phyloP scores from a whole-genome alignment of 306 rosid species.

The Medicago lupulina region DNA sequence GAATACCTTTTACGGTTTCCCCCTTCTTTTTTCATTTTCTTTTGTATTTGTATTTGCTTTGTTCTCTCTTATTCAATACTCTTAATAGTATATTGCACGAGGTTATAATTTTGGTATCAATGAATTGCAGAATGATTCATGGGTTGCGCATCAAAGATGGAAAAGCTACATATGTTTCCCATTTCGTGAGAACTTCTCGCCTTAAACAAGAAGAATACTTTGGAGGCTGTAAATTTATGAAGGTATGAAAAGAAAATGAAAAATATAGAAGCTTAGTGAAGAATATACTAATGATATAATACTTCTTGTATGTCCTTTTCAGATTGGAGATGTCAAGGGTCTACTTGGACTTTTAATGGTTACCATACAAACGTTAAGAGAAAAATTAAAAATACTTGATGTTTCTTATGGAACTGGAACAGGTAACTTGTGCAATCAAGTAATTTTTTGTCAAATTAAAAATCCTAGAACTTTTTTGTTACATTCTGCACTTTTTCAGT shows the following conservation, averaged over 20 bases:
- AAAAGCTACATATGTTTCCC: slow-evolving; percentile 86
- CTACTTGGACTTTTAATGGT: slow-evolving; percentile 78
- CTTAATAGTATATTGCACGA: no score
- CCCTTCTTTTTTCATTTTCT: no score
- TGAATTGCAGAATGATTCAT: slow-evolving; percentile 83
- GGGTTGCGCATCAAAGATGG: slow-evolving; percentile 97
- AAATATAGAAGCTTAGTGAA: slow-evolving; percentile 31
- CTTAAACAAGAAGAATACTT: slow-evolving; percentile 90
- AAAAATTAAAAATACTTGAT: slow-evolving; percentile 79
- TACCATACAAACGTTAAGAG: slow-evolving; percentile 77
- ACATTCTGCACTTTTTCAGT: background rate
- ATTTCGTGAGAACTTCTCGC: slow-evolving; percentile 80
- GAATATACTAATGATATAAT: slow-evolving; percentile 4
- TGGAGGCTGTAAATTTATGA: slow-evolving; percentile 83
- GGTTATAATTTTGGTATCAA: slow-evolving; percentile 17
- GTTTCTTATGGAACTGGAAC: slow-evolving; percentile 72
- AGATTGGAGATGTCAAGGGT: slow-evolving; percentile 94
- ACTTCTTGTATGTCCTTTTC: slow-evolving; percentile 42
- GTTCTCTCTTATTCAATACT: no score
- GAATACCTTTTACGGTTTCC: no score
- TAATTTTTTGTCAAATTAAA: slow-evolving; percentile 31
- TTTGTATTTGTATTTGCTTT: no score
- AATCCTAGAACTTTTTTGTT: background rate
- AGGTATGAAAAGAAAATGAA: slow-evolving; percentile 50
- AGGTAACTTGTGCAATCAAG: slow-evolving; percentile 51